Evolutionary conservation across 1,284 basidiomycete species (phyloP).

Genomic region (Rhodofomes roseus): DNA sequence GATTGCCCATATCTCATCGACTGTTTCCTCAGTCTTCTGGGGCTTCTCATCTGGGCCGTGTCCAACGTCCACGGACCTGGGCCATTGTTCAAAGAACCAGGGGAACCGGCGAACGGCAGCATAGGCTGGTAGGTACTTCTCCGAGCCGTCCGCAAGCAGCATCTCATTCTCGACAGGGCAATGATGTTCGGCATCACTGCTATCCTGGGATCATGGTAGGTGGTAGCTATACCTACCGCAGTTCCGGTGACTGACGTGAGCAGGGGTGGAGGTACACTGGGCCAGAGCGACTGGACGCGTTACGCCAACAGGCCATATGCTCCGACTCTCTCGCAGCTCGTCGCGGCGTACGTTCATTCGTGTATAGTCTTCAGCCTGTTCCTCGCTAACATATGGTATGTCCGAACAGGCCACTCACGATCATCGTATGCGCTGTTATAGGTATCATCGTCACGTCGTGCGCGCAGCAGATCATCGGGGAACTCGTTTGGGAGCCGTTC

Average conservation of each 20-base stretch:
- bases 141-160: background rate
- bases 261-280: conserved; percentile 7
- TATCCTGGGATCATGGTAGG: conserved; percentile 5
- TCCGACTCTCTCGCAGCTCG: conserved; percentile 4
- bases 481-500: conserved; percentile 6
- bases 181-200: conserved; percentile 8
- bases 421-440: conserved; percentile 4
- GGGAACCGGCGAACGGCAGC: conserved; percentile 4
- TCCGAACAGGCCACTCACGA: background rate
- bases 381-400: background rate
- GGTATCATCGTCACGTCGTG: conserved; percentile 9
- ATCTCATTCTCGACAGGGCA: background rate
- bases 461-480: conserved; percentile 1
- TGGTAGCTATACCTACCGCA: background rate
- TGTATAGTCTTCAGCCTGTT: background rate
- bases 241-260: background rate
- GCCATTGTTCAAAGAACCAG: conserved; percentile 2
- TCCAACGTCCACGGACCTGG: conserved; percentile 1
- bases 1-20: background rate
- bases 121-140: conserved; percentile 1
- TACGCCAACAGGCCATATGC: conserved; percentile 7
- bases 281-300: conserved; percentile 9
- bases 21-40: background rate
- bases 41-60: conserved; percentile 6
- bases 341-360: conserved; percentile 1